Evolutionary conservation across 345 rosid genomes (phyloP).

Genomic region (Combretum micranthum): DNA sequence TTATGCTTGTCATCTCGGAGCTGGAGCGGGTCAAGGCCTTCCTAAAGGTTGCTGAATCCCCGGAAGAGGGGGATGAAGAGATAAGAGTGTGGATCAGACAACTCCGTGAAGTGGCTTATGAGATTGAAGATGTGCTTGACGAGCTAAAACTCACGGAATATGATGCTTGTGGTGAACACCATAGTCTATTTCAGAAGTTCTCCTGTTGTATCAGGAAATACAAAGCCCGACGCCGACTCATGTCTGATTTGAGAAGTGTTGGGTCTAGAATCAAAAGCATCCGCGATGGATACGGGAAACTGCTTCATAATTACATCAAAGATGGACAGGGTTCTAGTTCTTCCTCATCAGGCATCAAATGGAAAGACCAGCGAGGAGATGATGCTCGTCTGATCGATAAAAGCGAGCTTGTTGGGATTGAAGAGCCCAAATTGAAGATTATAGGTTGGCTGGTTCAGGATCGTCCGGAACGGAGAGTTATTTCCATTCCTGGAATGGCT

Average conservation of each 20-base stretch:
- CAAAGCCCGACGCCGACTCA: too few species aligned
- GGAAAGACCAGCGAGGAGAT: neutral
- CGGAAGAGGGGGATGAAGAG: constrained; percentile 10
- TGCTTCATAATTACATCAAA: neutral
- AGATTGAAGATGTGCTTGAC: constrained; percentile 26
- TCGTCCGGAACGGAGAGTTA: constrained; percentile 10
- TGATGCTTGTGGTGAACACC: too few species aligned
- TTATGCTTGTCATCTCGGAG: constrained; percentile 10
- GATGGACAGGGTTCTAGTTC: too few species aligned
- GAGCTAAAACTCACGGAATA: constrained; percentile 10
- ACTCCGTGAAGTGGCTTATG: constrained; percentile 21
- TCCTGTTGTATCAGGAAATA: too few species aligned
- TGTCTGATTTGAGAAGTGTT: too few species aligned
- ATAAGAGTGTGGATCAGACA: constrained; percentile 15
- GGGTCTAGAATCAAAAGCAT: neutral
- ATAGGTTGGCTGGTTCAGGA: constrained; percentile 8
- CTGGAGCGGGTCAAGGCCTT: constrained; percentile 22
- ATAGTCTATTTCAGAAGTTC: too few species aligned
- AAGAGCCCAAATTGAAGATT: constrained; percentile 11
- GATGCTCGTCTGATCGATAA: constrained; percentile 27
- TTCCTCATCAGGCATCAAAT: too few species aligned
- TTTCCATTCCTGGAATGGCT: constrained; percentile 18
- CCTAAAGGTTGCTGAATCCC: constrained; percentile 16
- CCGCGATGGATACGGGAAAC: neutral
- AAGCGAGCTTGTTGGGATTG: constrained; percentile 21